phyloP scores from a whole-genome alignment of 768 basidiomycete genomes.

The Phylloporus rhodoxanthus region DNA sequence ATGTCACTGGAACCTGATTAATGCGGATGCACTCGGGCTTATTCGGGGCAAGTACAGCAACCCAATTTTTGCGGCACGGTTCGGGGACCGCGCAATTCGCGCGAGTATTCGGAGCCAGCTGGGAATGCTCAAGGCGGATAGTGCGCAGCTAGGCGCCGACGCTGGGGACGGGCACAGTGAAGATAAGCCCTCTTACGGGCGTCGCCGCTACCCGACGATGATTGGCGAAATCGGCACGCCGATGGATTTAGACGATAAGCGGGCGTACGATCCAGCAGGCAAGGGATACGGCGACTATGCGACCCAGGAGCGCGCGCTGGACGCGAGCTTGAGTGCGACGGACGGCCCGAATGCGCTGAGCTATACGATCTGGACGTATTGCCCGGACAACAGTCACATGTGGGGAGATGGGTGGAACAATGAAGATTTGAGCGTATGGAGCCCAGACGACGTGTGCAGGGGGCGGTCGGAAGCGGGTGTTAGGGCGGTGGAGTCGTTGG shows the following conservation, averaged over 20 bases:
- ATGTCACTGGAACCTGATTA: slow-evolving; percentile 91
- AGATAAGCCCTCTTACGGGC: background rate
- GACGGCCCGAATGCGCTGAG: slow-evolving; percentile 73
- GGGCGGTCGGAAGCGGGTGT: background rate
- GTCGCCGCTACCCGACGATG: slow-evolving; percentile 65
- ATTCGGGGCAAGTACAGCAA: slow-evolving; percentile 74
- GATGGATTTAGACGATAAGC: slow-evolving; percentile 87
- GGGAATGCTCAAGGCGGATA: slow-evolving; percentile 69
- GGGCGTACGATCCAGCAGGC: slow-evolving; percentile 56
- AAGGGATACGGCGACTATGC: slow-evolving; percentile 68
- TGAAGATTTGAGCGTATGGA: slow-evolving; percentile 92
- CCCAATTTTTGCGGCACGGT: slow-evolving; percentile 63
- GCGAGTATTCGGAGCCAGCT: slow-evolving; percentile 79
- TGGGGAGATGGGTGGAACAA: slow-evolving; percentile 98
- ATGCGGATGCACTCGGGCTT: slow-evolving; percentile 91
- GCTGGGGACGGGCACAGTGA: background rate
- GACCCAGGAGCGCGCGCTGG: slow-evolving; percentile 76
- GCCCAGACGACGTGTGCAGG: slow-evolving; percentile 56
- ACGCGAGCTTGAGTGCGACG: slow-evolving; percentile 71
- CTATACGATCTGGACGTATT: slow-evolving; percentile 88
- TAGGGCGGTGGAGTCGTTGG: background rate
- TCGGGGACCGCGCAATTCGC: slow-evolving; percentile 82
- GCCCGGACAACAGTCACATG: slow-evolving; percentile 70
- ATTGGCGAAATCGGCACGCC: slow-evolving; percentile 96
- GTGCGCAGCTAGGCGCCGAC: slow-evolving; percentile 47